These are phyloP conservation scores for Berkeleyomyces basicola DNA, from an alignment of 2,329 filamentous ascomycete species.

Conservation along the genomic window DNA sequence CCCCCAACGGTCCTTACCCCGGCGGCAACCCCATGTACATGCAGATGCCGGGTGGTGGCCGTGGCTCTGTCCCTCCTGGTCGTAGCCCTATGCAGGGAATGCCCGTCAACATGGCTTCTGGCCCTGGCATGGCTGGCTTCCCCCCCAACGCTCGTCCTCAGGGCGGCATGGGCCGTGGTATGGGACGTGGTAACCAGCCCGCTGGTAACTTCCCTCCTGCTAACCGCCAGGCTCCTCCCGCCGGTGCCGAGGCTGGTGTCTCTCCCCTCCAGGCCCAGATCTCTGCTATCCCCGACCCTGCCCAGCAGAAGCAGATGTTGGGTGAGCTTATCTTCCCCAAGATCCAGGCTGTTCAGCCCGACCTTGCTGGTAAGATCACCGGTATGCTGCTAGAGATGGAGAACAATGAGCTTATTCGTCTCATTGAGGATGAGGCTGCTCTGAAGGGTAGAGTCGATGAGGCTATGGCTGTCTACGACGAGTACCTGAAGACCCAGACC, in stretches of 20 bases:
- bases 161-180: conserved; percentile 32
- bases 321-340: conserved; percentile 98
- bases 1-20: conserved; percentile 56
- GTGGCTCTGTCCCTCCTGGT: conserved; percentile 46
- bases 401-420: conserved; percentile 78
- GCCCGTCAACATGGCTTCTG: conserved; percentile 44
- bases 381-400: conserved; percentile 99
- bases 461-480: conserved; percentile 91
- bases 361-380: conserved; percentile 96
- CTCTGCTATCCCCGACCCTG: conserved; percentile 36
- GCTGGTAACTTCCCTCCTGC: conserved; percentile 30
- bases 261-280: conserved; percentile 40
- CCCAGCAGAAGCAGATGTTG: conserved; percentile 95
- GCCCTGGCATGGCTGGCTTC: conserved; percentile 38
- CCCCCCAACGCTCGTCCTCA: conserved; percentile 39
- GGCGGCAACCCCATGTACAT: conserved; percentile 69
- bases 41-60: conserved; percentile 53
- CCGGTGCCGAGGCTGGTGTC: conserved; percentile 3
- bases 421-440: conserved; percentile 78
- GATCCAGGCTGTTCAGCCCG: conserved; percentile 86
- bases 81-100: conserved; percentile 61
- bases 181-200: conserved; percentile 25
- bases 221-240: conserved; percentile 23
- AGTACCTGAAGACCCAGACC: conserved; percentile 83
- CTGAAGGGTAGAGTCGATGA: conserved; percentile 94